phyloP scores from a whole-genome alignment of 2,329 filamentous ascomycete species.

The Nigrospora oryzae region DNA sequence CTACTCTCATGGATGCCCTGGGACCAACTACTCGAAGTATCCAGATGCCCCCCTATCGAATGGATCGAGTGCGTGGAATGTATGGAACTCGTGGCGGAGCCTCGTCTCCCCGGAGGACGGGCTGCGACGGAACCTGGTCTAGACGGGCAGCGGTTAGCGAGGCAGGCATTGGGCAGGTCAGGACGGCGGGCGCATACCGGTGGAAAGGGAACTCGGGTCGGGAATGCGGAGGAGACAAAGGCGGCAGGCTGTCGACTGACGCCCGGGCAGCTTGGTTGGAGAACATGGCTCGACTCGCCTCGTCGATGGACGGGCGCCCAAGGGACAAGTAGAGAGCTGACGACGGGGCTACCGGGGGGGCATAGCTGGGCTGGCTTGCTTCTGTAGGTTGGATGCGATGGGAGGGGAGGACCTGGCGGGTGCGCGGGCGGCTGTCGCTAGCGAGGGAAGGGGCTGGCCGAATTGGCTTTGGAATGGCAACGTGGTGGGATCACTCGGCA shows the following conservation, averaged over 20 bases:
- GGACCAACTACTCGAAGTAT: constrained; percentile 51
- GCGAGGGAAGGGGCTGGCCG: too few species aligned
- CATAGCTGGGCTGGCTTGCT: constrained; percentile 28
- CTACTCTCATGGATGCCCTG: constrained; percentile 60
- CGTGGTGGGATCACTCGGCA: too few species aligned
- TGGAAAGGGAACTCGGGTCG: constrained; percentile 51
- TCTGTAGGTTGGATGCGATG: constrained; percentile 9
- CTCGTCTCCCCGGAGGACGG: constrained; percentile 52
- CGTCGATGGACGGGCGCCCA: neutral
- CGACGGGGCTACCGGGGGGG: constrained; percentile 35
- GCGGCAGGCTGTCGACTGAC: constrained; percentile 57
- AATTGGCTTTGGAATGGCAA: too few species aligned
- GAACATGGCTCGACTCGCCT: constrained; percentile 39
- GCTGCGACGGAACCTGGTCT: constrained; percentile 37
- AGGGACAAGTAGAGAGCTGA: constrained; percentile 8
- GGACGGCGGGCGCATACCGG: constrained; percentile 30
- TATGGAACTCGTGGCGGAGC: constrained; percentile 80
- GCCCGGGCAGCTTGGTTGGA: constrained; percentile 50
- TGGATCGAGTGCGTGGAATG: constrained; percentile 23
- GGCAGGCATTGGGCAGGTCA: constrained; percentile 11
- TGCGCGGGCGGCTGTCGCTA: too few species aligned
- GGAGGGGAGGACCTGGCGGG: too few species aligned
- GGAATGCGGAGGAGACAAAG: constrained; percentile 33
- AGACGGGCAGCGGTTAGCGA: constrained; percentile 1
- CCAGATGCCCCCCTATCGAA: constrained; percentile 78